Conservation (phyloP, 345 rosid species). For the Psidium guajava region DNA sequence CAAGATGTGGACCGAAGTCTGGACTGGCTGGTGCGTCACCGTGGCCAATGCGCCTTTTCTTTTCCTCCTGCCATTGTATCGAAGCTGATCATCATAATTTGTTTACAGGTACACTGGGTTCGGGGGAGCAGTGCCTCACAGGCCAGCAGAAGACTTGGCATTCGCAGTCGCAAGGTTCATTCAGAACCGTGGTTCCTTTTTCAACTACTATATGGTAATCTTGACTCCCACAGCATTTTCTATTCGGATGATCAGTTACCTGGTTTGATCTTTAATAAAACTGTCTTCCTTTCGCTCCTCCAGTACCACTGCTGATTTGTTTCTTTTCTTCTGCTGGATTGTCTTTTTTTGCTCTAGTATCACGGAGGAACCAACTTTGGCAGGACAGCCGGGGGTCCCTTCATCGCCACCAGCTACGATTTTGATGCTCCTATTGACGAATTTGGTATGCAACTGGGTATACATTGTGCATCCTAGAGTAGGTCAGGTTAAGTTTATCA, state of each 20-base stretch:
- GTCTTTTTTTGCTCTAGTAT: slow-evolving; percentile 8
- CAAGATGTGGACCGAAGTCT: slow-evolving; percentile 83
- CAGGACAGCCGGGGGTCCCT: slow-evolving; percentile 22
- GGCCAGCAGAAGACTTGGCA: slow-evolving; percentile 79
- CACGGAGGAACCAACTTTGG: slow-evolving; percentile 47
- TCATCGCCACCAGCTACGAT: slow-evolving; percentile 24
- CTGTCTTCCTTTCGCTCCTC: not conserved
- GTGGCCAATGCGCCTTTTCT: not conserved
- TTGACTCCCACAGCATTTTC: not conserved
- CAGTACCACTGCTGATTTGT: not conserved
- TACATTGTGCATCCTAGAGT: not conserved
- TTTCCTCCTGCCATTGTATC: slow-evolving; percentile 12
- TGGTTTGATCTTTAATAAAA: not conserved
- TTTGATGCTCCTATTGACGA: slow-evolving; percentile 38
- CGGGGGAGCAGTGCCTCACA: slow-evolving; percentile 26
- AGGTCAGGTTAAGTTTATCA: not conserved
- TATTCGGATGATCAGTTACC: not conserved
- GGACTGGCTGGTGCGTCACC: slow-evolving; percentile 58
- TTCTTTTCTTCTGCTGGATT: not conserved
- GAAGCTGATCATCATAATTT: not conserved
- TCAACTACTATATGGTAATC: slow-evolving; percentile 77
- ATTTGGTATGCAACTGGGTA: slow-evolving; percentile 13
- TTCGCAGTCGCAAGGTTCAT: slow-evolving; percentile 66
- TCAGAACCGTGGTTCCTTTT: slow-evolving; percentile 58
- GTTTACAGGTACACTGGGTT: not conserved